Evolutionary conservation across 768 basidiomycete genomes (phyloP), one percentile per base, ranked within the genome.

Genomic region (Boletellus sp.): DNA sequence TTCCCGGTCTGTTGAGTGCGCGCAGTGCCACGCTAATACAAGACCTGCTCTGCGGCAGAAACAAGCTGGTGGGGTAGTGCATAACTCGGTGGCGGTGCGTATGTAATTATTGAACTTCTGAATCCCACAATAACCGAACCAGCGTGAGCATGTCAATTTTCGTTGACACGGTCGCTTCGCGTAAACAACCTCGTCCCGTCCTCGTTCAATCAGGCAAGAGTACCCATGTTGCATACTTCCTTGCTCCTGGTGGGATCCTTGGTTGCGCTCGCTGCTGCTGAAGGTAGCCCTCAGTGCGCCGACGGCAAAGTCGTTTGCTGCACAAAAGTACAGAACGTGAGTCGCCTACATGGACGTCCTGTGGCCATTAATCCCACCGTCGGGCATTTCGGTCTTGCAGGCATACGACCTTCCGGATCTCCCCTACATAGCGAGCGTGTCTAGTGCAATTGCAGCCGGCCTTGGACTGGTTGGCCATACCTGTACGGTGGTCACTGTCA

Each of bases 251-350:
- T 33, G 8, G 41, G 16, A 36, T 51, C 47, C 34, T 41, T 60
- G 40, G 37, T 32, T 11, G 26, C 42, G 16, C 24, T 59, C 5
- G 44, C 24, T 24, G 36, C 35, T 3, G 53, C 51, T 22, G 50
- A 52, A 19, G 51, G 48, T 28, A 52, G 34, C 19, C n/a, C 40
- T 19, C 50, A 50, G 33, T 52, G 53, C 39, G 10, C 40, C 7
- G 22, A 44, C 0, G 58, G 57, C 19, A 33, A 56, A 43, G 34
- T 53, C 6, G 42, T 59, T 2, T 59, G 58, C 23, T 58, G 56
- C 28, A 35, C 37, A 26, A 32, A 1, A 3, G 50, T 55, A 15
- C 39, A 46, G 41, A 47, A 23, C 36, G 57, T 56, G 46, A 47
- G 57, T 48, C 33, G 6, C 23, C 12, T 50, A 5, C 22, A 11